Conservation (phyloP, 495 filamentous ascomycete species). For the Penicillium canescens region DNA sequence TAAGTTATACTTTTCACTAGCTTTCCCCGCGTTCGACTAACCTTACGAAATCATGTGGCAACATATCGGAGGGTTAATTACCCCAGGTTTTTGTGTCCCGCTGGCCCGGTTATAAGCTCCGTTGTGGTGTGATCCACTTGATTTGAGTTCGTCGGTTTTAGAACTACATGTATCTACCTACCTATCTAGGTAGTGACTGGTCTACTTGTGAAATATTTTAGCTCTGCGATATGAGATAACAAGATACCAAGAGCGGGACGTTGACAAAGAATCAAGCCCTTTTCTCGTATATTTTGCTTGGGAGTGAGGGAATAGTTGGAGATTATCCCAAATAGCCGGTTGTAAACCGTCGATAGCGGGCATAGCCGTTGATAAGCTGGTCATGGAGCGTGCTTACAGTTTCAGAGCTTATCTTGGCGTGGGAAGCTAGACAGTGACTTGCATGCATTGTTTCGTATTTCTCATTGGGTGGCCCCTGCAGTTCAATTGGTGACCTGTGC, state of each 20-base stretch:
- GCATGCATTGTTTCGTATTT: not conserved
- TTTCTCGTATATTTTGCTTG: not conserved
- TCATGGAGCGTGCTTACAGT: not conserved
- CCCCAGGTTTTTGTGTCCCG: no score
- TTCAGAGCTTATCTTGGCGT: not conserved
- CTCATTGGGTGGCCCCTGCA: not conserved
- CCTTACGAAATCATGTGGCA: no score
- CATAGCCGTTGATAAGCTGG: conserved; percentile 13
- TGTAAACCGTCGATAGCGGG: conserved; percentile 6
- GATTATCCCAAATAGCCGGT: not conserved
- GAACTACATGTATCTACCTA: no score
- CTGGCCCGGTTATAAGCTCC: no score
- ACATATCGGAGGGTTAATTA: no score
- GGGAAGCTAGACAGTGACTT: not conserved
- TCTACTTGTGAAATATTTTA: not conserved
- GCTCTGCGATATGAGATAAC: not conserved
- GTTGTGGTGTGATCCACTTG: no score
- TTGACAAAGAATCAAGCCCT: not conserved
- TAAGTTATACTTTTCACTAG: no score
- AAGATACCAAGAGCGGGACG: not conserved
- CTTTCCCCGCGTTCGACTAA: no score
- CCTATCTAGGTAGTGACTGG: no score
- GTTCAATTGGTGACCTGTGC: not conserved
- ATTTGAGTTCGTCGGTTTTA: no score
- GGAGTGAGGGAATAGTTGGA: not conserved